Percentiles rank a stretch among this genome's conserved stretches.
Conservation (phyloP, 306 rosid genomes). For the Herpetospermum pedunculosum region DNA sequence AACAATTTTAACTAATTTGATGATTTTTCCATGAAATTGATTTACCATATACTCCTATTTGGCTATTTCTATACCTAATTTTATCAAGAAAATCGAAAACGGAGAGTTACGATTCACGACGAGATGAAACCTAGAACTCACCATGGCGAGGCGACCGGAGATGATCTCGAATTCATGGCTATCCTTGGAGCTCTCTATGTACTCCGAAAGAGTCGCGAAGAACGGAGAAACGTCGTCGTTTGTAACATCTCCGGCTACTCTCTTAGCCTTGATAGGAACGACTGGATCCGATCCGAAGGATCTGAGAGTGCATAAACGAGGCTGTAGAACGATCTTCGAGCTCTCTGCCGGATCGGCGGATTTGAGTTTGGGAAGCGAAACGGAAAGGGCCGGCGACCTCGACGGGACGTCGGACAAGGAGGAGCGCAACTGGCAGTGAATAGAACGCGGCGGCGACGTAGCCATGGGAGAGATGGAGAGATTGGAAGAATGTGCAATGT, state of each 20-base stretch:
- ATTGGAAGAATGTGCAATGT: not conserved
- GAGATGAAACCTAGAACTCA: slow-evolving; percentile 13
- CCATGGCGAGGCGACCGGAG: slow-evolving; percentile 98
- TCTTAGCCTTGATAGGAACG: slow-evolving; percentile 27
- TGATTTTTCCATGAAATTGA: not conserved
- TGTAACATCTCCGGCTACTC: slow-evolving; percentile 8
- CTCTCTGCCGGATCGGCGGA: slow-evolving; percentile 25
- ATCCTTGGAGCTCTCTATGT: slow-evolving; percentile 70
- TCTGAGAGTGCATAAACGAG: slow-evolving; percentile 72
- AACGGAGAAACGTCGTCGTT: slow-evolving; percentile 40
- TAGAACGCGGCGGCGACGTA: slow-evolving; percentile 24
- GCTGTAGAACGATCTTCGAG: slow-evolving; percentile 60
- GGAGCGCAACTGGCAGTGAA: slow-evolving; percentile 25
- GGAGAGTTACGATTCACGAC: no score
- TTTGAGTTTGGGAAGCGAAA: slow-evolving; percentile 29
- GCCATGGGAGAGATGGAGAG: slow-evolving; percentile 24
- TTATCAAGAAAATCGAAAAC: not conserved
- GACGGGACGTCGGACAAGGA: slow-evolving; percentile 24
- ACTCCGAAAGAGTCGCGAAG: slow-evolving; percentile 63
- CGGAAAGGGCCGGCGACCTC: slow-evolving; percentile 20
- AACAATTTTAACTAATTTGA: not conserved
- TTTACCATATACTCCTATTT: not conserved
- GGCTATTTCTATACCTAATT: not conserved
- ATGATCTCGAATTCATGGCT: slow-evolving; percentile 85
- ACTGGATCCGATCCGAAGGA: slow-evolving; percentile 60